Base-by-base conservation (phyloP, 2,329 filamentous ascomycete species). In the Tolypocladium nubicola region DNA sequence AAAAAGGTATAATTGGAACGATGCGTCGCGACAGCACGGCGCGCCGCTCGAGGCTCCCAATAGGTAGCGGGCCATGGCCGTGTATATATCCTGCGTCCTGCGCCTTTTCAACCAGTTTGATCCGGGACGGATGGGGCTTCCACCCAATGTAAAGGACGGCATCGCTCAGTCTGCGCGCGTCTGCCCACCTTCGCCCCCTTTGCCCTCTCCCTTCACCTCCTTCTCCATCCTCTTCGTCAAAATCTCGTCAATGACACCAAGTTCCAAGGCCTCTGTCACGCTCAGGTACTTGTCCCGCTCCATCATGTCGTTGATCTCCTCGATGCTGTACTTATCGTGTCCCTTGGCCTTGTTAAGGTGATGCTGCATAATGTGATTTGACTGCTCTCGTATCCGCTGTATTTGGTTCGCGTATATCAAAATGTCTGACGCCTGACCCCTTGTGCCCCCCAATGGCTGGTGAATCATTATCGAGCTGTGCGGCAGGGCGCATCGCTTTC, bases 381-480 rank as follows among this genome's bases (percentile, higher is more conserved):
- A 76, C 74, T 93, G 88, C 61, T 86, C 82, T 58, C 94, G 81
- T 57, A 96, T 87, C 58, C 91, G 80, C 69, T 97, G 79, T 57
- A 99, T 99, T 78, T 99, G 93, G 68, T 92, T 97, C 6, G 94
- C 94, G 69, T 99, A 96, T 61, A 99, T 97, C 53, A 96, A 82
- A 62, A 99, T 97, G 68, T 99, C 94, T 3, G 82, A 81, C 4
- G 84, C 83, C 63, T 83, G 84, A 1, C 84, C 84, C 58, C 79
- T 75, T 4, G 84, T 86, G 1, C 84, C 84, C 52, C 93, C 93
- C 2, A 88, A 85, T 1, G 95, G 94, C 71, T 99, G 94, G 74
- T 99, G 94, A 57, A 99, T 86, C 94, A 99, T 99, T 68, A 99
- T 88, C 56, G 89, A 88, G 64, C 87, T 90, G 71, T 99, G 92